Conservation (phyloP, 2,329 filamentous ascomycete genomes). For the Aureobasidium leucospermi region DNA sequence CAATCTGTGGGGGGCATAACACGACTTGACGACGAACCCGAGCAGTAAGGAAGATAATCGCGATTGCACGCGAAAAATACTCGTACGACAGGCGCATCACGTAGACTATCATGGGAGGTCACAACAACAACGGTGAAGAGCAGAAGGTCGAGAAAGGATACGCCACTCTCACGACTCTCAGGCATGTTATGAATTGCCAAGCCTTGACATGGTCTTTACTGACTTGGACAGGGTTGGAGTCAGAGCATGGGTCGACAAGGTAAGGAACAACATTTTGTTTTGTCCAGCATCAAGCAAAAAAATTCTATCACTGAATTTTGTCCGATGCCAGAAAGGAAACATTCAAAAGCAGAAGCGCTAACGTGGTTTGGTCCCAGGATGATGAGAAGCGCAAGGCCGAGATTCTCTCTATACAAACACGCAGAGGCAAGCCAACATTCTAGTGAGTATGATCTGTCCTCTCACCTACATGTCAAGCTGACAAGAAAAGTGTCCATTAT, state of each 20-base stretch:
- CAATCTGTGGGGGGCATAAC: conserved; percentile 7
- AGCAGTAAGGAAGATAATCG: neutral
- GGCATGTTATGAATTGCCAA: conserved; percentile 44
- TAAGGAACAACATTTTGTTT: conserved; percentile 27
- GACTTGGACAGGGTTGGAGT: conserved; percentile 50
- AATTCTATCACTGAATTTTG: no score
- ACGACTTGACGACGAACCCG: neutral
- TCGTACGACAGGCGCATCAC: neutral
- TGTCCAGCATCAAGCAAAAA: no score
- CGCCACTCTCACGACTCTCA: conserved; percentile 76
- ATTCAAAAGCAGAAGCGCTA: neutral
- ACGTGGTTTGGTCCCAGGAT: conserved; percentile 42
- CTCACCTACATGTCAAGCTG: neutral
- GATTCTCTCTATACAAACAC: conserved; percentile 87
- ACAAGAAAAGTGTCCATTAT: conserved; percentile 66
- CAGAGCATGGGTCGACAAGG: conserved; percentile 64
- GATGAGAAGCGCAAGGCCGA: conserved; percentile 85
- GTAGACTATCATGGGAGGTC: neutral
- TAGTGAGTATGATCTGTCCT: conserved; percentile 46
- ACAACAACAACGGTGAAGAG: conserved; percentile 23
- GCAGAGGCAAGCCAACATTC: conserved; percentile 80
- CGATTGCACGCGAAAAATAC: neutral
- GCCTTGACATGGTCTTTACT: conserved; percentile 23
- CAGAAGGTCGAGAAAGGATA: conserved; percentile 64
- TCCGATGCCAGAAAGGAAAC: neutral